Base-by-base conservation (phyloP, 371 early-diverging fungal genomes). In the Mortierella sp. region DNA sequence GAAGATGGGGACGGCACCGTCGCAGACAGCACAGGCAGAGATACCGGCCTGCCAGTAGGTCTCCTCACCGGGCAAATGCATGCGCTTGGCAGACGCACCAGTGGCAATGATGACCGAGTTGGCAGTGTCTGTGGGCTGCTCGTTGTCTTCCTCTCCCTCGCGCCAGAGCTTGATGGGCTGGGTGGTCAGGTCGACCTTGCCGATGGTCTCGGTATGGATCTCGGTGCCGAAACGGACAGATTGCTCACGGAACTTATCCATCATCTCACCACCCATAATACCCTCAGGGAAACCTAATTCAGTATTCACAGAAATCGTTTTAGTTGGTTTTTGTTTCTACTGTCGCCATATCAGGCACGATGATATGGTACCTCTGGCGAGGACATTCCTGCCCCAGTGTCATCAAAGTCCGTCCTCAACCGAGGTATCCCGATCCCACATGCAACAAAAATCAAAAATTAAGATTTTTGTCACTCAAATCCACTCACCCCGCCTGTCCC, bases 11-110 rank as follows among this genome's bases (percentile, higher is more conserved):
- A 93, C 95, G 62, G 97, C 98, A 81, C 91, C 99, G 83, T 99
- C 99, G 88, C 99, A 99, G 37, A 99, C 99, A 46, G 99, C 99
- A 82, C 99, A 99, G 21, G 99, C 99, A 61, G 96, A 96, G 80
- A 99, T 98, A 78, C 99, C 99, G 28, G 90, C 87, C 79, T 95
- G 93, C 97, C 97, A 97, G 85, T 89, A 94, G 57, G 73, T 83
- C 43, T 93, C 94, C 72, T 95, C 96, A 42, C 93, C 93, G 46
- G 86, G 88, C 46, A 93, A 84, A 70, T 85, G 27, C 83, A 99
- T 89, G 76, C 98, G 91, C 84, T 93, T 97, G 56, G 99, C 99
- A 37, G 98, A 95, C 32, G 99, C 99, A 56, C 99, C 99, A 23
- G 99, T 99, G 53, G 99, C 98, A 52, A 99, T 87, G 59, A 99